Conservation (phyloP, 2,329 filamentous ascomycete species). For the Fonsecaea multimorphosa region DNA sequence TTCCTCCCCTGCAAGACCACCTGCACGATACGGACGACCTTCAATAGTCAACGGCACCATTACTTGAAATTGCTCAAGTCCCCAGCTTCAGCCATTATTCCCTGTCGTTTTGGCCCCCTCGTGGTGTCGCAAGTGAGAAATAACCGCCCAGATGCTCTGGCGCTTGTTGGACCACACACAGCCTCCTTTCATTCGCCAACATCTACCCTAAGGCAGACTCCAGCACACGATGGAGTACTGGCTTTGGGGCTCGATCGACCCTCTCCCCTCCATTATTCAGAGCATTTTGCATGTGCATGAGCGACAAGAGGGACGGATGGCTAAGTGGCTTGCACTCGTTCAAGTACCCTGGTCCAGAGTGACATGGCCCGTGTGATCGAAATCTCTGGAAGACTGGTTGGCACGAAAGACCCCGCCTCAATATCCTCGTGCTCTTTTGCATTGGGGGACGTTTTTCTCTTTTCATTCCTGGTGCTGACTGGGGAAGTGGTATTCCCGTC, state of each 20-base stretch:
- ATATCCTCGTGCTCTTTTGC: neutral
- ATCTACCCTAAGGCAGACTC: conserved; percentile 23
- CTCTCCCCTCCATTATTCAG: conserved; percentile 19
- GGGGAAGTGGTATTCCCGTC: conserved; percentile 2
- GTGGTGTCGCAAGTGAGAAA: conserved; percentile 26
- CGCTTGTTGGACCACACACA: conserved; percentile 32
- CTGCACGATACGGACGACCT: conserved; percentile 7
- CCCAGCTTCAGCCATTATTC: neutral
- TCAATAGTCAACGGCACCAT: conserved; percentile 18
- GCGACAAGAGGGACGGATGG: neutral
- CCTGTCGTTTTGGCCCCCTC: conserved; percentile 13
- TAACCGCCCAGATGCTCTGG: conserved; percentile 34
- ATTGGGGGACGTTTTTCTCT: neutral
- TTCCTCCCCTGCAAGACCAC: conserved; percentile 14
- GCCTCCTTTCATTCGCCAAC: conserved; percentile 22
- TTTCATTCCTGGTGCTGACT: conserved; percentile 15
- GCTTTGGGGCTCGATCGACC: neutral
- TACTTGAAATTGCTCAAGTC: conserved; percentile 4
- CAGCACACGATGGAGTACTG: conserved; percentile 12
- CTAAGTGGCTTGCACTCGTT: conserved; percentile 11
- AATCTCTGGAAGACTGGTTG: conserved; percentile 2
- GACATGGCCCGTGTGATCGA: conserved; percentile 13
- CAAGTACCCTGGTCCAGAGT: neutral
- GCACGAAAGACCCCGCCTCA: neutral
- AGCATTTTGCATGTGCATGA: conserved; percentile 23